Conservation (phyloP, 371 early-diverging fungal genomes). For the Mucor circinelloides region DNA sequence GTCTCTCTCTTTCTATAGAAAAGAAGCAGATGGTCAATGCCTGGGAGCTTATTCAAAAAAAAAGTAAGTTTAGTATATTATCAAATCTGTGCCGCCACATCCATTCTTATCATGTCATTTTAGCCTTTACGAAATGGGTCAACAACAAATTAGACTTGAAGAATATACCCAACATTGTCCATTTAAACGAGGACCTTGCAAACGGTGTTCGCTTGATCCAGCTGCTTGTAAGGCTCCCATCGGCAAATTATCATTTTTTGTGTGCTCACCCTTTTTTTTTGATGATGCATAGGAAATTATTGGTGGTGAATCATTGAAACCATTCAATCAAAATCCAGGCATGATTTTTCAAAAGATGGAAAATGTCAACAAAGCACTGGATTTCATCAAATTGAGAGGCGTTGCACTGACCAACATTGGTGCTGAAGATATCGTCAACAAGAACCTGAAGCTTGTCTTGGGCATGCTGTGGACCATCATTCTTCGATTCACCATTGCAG, state of each 20-base stretch:
- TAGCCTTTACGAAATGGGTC: conserved; percentile 92
- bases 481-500: conserved; percentile 92
- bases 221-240: conserved; percentile 64
- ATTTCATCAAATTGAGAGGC: conserved; percentile 87
- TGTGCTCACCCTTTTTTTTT: not conserved
- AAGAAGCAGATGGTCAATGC: conserved; percentile 65
- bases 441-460: conserved; percentile 92
- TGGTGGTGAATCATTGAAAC: conserved; percentile 73
- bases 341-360: conserved; percentile 95
- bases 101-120: not conserved
- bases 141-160: conserved; percentile 83
- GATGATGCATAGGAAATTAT: conserved; percentile 71
- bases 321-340: conserved; percentile 86
- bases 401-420: conserved; percentile 94
- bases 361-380: conserved; percentile 93
- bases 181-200: conserved; percentile 73
- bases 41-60: conserved; percentile 89
- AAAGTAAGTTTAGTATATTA: conserved; percentile 61
- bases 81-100: not conserved
- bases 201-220: conserved; percentile 88
- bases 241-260: not conserved
- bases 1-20: conserved; percentile 1
- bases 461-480: conserved; percentile 99
- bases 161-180: conserved; percentile 61
- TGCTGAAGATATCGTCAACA: conserved; percentile 96